Evolutionary conservation across 768 basidiomycete species (phyloP).

Genomic region (Aureoboletus auriporus): DNA sequence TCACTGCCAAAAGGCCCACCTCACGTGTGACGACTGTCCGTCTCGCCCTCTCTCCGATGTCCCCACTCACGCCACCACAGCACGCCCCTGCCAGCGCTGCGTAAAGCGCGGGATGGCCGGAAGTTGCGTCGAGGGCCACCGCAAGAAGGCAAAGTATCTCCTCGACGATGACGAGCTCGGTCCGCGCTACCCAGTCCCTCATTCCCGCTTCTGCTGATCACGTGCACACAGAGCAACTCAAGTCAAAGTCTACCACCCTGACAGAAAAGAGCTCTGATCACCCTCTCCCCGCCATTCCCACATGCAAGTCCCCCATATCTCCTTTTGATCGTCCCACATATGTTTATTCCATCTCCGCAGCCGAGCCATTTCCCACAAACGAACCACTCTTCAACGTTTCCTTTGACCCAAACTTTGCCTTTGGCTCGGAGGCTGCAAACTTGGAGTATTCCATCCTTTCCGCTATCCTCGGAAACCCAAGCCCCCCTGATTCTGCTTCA

Average conservation of each 20-base stretch:
- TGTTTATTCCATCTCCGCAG: slow-evolving; percentile 22
- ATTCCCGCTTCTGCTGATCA: slow-evolving; percentile 16
- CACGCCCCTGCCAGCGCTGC: slow-evolving; percentile 94
- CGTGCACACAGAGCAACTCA: slow-evolving; percentile 37
- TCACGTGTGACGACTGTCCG: slow-evolving; percentile 98
- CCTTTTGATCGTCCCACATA: slow-evolving; percentile 7
- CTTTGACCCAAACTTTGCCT: slow-evolving; percentile 60
- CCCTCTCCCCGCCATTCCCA: slow-evolving; percentile 22
- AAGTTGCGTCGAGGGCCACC: slow-evolving; percentile 88
- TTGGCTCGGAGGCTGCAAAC: slow-evolving; percentile 89
- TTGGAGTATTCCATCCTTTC: slow-evolving; percentile 94
- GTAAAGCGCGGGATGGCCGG: slow-evolving; percentile 88
- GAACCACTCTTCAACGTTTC: slow-evolving; percentile 60
- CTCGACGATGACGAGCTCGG: slow-evolving; percentile 92
- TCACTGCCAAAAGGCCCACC: slow-evolving; percentile 94
- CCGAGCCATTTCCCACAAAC: slow-evolving; percentile 47
- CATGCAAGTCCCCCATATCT: slow-evolving; percentile 25
- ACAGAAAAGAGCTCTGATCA: slow-evolving; percentile 30
- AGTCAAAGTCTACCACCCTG: slow-evolving; percentile 24
- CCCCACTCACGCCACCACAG: slow-evolving; percentile 39
- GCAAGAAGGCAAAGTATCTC: slow-evolving; percentile 98
- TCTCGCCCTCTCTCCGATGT: slow-evolving; percentile 18
- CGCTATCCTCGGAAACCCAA: slow-evolving; percentile 80
- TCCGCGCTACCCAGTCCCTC: slow-evolving; percentile 27
- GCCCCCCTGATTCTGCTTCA: slow-evolving; percentile 37